Percentiles rank a stretch among this genome's conserved stretches.
Evolutionary conservation across 2,329 filamentous ascomycete genomes (phyloP).

Genomic region (Colletotrichum navitas): DNA sequence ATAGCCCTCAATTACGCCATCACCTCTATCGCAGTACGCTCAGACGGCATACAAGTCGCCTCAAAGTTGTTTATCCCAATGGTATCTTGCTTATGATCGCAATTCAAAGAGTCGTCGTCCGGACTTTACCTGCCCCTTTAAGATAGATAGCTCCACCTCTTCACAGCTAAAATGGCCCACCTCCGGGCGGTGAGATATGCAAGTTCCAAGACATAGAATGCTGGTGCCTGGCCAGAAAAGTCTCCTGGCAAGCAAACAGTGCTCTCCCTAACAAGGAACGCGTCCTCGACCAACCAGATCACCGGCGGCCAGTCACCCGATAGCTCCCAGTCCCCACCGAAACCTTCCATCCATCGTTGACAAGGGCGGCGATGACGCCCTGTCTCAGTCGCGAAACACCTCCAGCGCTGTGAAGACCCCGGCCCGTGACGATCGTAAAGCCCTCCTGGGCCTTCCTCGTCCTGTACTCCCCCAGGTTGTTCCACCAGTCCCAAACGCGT

Average conservation of each 20-base stretch:
- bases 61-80: neutral
- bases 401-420: conserved; percentile 82
- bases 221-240: conserved; percentile 26
- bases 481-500: conserved; percentile 82
- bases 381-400: conserved; percentile 82
- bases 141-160: neutral
- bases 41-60: neutral
- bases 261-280: neutral
- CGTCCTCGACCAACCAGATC: conserved; percentile 37
- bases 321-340: conserved; percentile 79
- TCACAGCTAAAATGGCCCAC: neutral
- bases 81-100: conserved; percentile 2
- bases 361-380: conserved; percentile 81
- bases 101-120: neutral
- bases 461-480: conserved; percentile 73
- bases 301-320: conserved; percentile 72
- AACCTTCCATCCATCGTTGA: conserved; percentile 86
- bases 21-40: neutral
- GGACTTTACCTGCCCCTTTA: neutral
- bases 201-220: conserved; percentile 15
- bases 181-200: conserved; percentile 2
- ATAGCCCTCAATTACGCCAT: neutral
- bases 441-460: conserved; percentile 63
- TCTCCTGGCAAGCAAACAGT: conserved; percentile 15
- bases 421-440: conserved; percentile 84